Evolutionary conservation across 2,329 filamentous ascomycete species (phyloP), one percentile per base, ranked within the genome.

Genomic region (Sclerotinia spermophila): DNA sequence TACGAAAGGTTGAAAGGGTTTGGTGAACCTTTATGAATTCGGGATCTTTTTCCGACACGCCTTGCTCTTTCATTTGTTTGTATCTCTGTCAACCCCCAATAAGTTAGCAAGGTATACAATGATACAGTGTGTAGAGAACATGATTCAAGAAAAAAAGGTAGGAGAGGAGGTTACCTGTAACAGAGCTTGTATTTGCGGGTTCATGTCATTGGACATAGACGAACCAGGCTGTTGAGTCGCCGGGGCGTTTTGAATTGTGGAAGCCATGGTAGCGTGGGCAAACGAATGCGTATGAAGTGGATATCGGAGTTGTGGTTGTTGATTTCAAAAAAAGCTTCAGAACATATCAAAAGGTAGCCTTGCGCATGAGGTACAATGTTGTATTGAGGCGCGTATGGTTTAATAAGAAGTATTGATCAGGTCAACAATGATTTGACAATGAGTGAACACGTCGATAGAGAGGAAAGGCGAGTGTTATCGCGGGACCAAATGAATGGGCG

Each of bases 11-110:
- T 51, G 87, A 81, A 73, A 97, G 86, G 72, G 96, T 89, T 73
- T 91, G 89, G 68, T 93, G 90, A 44, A 90, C 87, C 82, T 96
- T 96, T 77, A 95, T 86, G 78, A 91, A 94, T 80, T 98, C 94
- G 60, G 95, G 95, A 78, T 98, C 94, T 70, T 86, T 91, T 70
- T 89, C 86, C 55, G 92, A 88, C 35, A 96, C 90, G 75, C 94
- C 94, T 77, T 90, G 86, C 70, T 92, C 87, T 82, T 95, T 96
- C 92, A 98, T 94, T 80, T 92, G 89, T 79, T 92, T 91, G 75
- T 92, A 96, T 86, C 93, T 94, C 94, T 97, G 77, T 65, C 61
- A 51, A 69, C 64, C 79, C 72, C 59, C 53, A n/a, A 62, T 30
- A 44, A 19, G 62, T 73, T 64, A 58, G 58, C 33, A 61, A 61